Evolutionary conservation across 2,329 filamentous ascomycete species (phyloP).

Genomic region (Aureobasidium leucospermi): DNA sequence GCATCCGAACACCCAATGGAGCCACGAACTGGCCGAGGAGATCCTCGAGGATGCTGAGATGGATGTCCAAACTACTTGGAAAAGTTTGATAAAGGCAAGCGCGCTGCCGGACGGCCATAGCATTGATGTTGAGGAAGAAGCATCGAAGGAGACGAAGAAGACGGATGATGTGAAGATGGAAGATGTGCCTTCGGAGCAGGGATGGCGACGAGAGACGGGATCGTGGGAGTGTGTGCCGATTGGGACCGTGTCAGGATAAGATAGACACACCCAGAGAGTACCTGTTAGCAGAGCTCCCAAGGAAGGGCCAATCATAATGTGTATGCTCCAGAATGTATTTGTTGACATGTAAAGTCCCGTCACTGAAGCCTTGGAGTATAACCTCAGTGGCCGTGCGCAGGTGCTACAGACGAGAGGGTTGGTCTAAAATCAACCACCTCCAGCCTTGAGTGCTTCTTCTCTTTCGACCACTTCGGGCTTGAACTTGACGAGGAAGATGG

Average conservation of each 20-base stretch:
- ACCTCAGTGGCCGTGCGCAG: neutral
- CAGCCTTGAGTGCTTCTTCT: conserved; percentile 51
- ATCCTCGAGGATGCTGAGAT: conserved; percentile 4
- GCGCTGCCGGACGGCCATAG: conserved; percentile 12
- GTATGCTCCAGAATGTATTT: neutral
- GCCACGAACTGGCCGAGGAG: conserved; percentile 25
- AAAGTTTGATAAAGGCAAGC: conserved; percentile 11
- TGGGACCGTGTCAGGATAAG: neutral
- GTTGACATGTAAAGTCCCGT: too few relatives aligned
- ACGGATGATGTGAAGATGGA: conserved; percentile 11
- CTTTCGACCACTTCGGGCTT: conserved; percentile 84
- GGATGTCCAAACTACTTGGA: conserved; percentile 15
- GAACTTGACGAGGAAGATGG: conserved; percentile 92
- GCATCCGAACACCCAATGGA: conserved; percentile 30
- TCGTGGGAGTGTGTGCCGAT: conserved; percentile 10
- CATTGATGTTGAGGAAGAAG: neutral
- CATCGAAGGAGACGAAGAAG: conserved; percentile 19
- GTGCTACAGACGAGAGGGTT: neutral
- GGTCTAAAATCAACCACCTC: conserved; percentile 20
- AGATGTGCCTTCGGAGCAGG: conserved; percentile 13
- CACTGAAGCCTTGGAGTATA: too few relatives aligned
- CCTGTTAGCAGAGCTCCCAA: neutral
- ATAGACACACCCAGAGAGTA: neutral
- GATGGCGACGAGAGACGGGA: conserved; percentile 14
- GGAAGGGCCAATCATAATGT: too few relatives aligned